Evolutionary conservation across 306 rosid species (phyloP), one percentile per base, ranked within the genome.

Genomic region (Arachis stenosperma): DNA sequence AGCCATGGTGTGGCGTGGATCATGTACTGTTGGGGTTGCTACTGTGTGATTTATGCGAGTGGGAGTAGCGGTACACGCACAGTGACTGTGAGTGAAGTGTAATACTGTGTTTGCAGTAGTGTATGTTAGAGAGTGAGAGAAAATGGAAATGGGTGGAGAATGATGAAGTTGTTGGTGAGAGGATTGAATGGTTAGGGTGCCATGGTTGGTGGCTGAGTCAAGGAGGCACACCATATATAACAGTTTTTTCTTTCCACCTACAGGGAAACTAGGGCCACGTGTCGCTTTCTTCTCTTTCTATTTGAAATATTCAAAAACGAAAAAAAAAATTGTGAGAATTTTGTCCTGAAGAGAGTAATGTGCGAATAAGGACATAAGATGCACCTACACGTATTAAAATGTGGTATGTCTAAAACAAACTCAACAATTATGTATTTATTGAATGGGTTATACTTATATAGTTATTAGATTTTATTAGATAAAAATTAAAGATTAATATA

Each of bases 1-100:
- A 52, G 98, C 97, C 98, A 94, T 94, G 17, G 65, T 40, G 84
- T 3, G 42, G 14, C 5, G 9, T 17, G 67, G 80, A 77, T 78
- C 83, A 83, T 78, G 75, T 41, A 72, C 67, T 39, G 9, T 22
- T 2, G 6, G 3, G 7, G 29, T 8, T 8, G 47, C 47, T 14
- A 41, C 5, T 8, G 39, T 37, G 51, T 3, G 27, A 10, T 13
- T 3, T 8, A 1, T n/a, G 8, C 8, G 2, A 9, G 15, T 48
- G 54, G 54, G 54, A 48, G 54, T 48, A 48, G 54, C 54, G 4
- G 3, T 48, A 48, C 54, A 6, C 54, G 12, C 51, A 46, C 46
- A 42, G 46, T 30, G 40, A 57, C 27, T 22, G 40, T 8, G 62
- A 0, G 9, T 46, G 3, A 4, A 8, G 51, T 46, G 5, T 46